Percentiles rank a stretch among this genome's conserved stretches.
Conservation (phyloP, 176 grass and related monocot genomes). For the Guadua angustifolia region DNA sequence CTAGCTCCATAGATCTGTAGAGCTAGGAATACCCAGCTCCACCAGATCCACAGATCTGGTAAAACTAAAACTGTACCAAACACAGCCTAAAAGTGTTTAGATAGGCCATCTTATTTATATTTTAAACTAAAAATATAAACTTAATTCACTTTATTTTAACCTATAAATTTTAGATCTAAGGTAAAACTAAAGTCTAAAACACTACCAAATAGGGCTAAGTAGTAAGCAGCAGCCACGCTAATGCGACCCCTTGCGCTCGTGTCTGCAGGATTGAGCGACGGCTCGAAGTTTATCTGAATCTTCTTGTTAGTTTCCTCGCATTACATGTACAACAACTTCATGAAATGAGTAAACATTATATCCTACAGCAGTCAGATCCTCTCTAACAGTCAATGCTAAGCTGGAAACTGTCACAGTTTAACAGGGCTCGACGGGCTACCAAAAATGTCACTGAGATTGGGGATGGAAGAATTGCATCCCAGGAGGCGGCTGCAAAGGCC, state of each 20-base stretch:
- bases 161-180: no score
- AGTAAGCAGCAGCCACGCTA: background rate
- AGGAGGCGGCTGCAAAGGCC: slow-evolving; percentile 72
- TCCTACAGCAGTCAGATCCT: slow-evolving; percentile 54
- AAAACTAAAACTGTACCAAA: no score
- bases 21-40: no score
- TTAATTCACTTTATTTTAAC: no score
- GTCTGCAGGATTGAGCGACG: background rate
- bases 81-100: no score
- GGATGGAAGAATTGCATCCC: slow-evolving; percentile 85
- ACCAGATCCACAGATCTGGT: no score
- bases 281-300: slow-evolving; percentile 1
- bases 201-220: no score
- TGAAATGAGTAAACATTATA: slow-evolving; percentile 47
- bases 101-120: no score
- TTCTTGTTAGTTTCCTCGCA: slow-evolving; percentile 41
- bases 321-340: slow-evolving; percentile 62
- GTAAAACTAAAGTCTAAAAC: no score
- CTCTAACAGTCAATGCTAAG: slow-evolving; percentile 54
- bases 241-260: background rate
- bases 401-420: slow-evolving; percentile 47
- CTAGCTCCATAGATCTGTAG: no score
- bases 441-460: slow-evolving; percentile 65
- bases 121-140: no score
- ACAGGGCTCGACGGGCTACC: slow-evolving; percentile 37